Evolutionary conservation across 257 asterid species (phyloP).

Genomic region (Galeopsis tetrahit): DNA sequence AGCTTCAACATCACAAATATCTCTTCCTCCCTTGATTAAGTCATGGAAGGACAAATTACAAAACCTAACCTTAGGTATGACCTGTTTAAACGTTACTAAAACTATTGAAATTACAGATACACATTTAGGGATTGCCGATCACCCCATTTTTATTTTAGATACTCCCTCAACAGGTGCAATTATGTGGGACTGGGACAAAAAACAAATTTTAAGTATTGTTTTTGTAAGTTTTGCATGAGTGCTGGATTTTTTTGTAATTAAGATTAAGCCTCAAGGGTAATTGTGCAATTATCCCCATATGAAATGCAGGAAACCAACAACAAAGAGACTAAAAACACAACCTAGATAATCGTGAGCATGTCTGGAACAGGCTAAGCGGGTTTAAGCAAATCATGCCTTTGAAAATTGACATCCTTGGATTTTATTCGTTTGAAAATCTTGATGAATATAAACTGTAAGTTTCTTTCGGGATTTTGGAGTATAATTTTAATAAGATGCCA

Average conservation of each 20-base stretch:
- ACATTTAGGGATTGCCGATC: background rate
- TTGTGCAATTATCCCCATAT: background rate
- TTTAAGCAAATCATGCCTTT: background rate
- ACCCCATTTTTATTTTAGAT: background rate
- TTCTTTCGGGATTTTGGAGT: background rate
- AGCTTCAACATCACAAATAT: background rate
- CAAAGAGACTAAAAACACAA: background rate
- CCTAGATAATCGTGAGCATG: background rate
- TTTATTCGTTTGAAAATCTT: background rate
- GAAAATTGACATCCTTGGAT: background rate
- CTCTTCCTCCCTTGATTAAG: background rate
- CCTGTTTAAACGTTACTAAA: background rate
- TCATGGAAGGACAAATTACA: background rate
- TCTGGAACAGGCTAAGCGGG: background rate
- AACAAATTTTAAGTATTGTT: background rate
- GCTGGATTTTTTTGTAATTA: background rate
- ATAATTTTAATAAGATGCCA: background rate
- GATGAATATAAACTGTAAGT: background rate
- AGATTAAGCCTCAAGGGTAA: background rate
- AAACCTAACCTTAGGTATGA: background rate
- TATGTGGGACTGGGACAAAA: background rate
- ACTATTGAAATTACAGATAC: background rate
- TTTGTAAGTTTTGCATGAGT: background rate
- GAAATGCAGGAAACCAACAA: constrained; percentile 5
- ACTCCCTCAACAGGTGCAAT: background rate